phyloP scores from a whole-genome alignment of 495 filamentous ascomycete species.

The Penicillium bialowiezense region DNA sequence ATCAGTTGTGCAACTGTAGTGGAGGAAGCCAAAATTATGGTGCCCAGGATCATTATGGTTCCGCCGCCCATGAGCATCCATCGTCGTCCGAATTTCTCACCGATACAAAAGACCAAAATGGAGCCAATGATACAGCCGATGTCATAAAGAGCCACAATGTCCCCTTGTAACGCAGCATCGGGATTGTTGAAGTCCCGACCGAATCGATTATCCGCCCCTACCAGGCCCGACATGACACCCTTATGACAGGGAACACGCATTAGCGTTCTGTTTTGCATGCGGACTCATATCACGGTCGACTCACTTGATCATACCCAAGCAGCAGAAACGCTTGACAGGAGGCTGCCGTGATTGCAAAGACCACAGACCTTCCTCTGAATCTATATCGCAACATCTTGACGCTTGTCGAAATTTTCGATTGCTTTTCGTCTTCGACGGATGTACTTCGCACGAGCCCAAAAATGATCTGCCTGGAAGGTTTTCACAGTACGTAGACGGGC shows the following conservation, averaged over 20 bases:
- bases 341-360: slow-evolving; percentile 3
- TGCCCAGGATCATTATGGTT: slow-evolving; percentile 48
- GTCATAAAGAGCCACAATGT: slow-evolving; percentile 30
- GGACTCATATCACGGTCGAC: no score
- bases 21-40: slow-evolving; percentile 47
- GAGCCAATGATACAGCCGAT: slow-evolving; percentile 19
- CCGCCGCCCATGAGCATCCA: slow-evolving; percentile 42
- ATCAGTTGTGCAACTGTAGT: slow-evolving; percentile 43
- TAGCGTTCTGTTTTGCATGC: no score
- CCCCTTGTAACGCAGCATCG: slow-evolving; percentile 8
- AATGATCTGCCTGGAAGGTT: neutral
- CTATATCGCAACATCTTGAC: neutral
- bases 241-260: no score
- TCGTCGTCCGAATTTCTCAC: slow-evolving; percentile 6
- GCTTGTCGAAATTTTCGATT: no score
- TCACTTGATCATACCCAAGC: slow-evolving; percentile 56
- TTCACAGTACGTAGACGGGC: neutral
- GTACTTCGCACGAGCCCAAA: no score
- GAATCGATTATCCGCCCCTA: slow-evolving; percentile 36
- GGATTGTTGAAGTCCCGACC: slow-evolving; percentile 10
- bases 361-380: neutral
- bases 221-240: slow-evolving; percentile 67
- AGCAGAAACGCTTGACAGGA: slow-evolving; percentile 51
- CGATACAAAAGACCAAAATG: slow-evolving; percentile 2
- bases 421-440: no score